Conservation (phyloP, 1,139 yeast species). For the Diutina neorugosa region DNA sequence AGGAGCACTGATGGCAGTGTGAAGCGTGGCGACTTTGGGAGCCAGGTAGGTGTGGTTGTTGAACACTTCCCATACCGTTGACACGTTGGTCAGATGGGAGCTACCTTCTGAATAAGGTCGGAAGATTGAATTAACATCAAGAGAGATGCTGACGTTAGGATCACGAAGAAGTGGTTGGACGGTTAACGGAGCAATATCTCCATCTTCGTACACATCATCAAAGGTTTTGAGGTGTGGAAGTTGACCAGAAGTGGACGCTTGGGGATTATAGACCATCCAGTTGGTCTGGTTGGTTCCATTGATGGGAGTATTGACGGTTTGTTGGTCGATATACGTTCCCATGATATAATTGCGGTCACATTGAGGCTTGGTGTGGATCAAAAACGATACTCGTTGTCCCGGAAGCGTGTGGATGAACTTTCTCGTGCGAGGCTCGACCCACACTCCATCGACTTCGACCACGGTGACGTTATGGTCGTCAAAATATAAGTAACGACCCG, state of each 20-base stretch:
- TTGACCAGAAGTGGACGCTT: not conserved
- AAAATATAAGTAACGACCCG: not conserved
- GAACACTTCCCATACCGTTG: not conserved
- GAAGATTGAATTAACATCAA: not conserved
- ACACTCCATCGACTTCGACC: not conserved
- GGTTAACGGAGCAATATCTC: not conserved
- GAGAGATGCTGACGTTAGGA: not conserved
- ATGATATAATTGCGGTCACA: not conserved
- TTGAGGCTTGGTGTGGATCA: not conserved
- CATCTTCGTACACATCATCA: constrained; percentile 15
- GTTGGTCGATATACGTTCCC: not conserved
- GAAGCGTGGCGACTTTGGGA: not conserved
- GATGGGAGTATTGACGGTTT: not conserved
- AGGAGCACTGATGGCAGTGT: not conserved
- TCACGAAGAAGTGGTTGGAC: not conserved
- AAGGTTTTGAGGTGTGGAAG: not conserved
- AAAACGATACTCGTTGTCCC: not conserved
- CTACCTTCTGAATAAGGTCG: not conserved
- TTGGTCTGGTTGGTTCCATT: not conserved
- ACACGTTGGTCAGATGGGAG: not conserved
- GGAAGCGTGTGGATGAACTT: not conserved
- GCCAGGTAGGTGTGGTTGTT: not conserved
- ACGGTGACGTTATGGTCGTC: not conserved
- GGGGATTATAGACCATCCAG: not conserved
- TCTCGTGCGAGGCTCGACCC: not conserved